phyloP scores from a whole-genome alignment of 345 rosid genomes.

The Eucalyptus erythrocorys region DNA sequence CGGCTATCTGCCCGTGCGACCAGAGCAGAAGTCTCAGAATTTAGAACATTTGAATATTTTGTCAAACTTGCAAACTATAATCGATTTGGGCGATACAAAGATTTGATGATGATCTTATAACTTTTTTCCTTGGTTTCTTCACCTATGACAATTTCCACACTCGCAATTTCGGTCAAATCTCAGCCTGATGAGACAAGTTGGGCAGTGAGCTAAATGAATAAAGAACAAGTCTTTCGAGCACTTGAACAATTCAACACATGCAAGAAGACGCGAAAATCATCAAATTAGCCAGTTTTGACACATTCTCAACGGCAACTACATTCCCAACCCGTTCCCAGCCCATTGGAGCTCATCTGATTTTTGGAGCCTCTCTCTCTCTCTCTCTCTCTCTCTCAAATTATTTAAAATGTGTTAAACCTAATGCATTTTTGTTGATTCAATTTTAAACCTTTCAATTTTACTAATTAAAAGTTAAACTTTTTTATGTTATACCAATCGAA shows the following conservation, averaged over 20 bases:
- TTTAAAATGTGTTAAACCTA: too few species aligned
- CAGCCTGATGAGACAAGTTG: not conserved
- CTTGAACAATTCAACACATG: not conserved
- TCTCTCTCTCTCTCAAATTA: not conserved
- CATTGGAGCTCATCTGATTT: not conserved
- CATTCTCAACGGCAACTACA: not conserved
- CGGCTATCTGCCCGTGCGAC: not conserved
- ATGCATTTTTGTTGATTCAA: too few species aligned
- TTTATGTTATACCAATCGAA: not conserved
- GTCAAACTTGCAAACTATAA: not conserved
- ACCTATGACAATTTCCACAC: not conserved
- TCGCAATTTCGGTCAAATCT: not conserved
- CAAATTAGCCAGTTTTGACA: not conserved
- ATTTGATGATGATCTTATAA: not conserved
- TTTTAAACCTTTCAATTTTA: too few species aligned
- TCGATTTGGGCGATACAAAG: not conserved
- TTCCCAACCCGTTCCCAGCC: not conserved
- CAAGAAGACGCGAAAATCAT: not conserved
- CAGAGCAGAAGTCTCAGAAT: not conserved
- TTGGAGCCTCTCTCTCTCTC: not conserved
- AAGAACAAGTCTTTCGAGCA: not conserved
- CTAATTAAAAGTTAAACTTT: too few species aligned
- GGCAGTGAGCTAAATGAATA: not conserved
- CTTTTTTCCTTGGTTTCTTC: not conserved
- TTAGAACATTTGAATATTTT: not conserved